These are phyloP conservation scores for Capillidium heterosporum DNA, from an alignment of 371 early-diverging fungal species.

Conservation along the genomic window DNA sequence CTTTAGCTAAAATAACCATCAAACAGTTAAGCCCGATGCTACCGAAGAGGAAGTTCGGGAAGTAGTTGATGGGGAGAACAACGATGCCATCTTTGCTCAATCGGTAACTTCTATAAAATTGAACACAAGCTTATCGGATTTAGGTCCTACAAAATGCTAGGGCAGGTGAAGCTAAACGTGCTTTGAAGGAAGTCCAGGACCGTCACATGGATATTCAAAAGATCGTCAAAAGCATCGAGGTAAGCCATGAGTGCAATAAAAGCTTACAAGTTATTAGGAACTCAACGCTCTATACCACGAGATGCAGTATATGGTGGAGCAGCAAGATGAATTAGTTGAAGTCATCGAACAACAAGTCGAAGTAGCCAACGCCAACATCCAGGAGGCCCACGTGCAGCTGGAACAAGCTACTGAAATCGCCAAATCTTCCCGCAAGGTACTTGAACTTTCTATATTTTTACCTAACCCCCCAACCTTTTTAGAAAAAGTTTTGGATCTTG, in stretches of 20 bases:
- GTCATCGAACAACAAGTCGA: slow-evolving; percentile 49
- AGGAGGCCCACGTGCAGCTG: slow-evolving; percentile 48
- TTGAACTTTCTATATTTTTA: background rate
- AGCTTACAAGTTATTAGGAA: slow-evolving; percentile 24
- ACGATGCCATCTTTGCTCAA: slow-evolving; percentile 65
- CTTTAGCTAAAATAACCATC: background rate
- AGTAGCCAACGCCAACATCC: slow-evolving; percentile 40
- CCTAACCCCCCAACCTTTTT: no score
- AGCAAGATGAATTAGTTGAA: slow-evolving; percentile 54
- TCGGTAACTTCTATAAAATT: slow-evolving; percentile 24
- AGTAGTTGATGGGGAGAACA: slow-evolving; percentile 51
- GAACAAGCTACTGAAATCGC: slow-evolving; percentile 46
- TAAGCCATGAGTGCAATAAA: background rate
- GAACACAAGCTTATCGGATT: background rate
- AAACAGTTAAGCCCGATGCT: slow-evolving; percentile 61
- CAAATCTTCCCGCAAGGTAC: slow-evolving; percentile 38
- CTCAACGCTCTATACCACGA: slow-evolving; percentile 74
- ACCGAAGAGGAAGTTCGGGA: slow-evolving; percentile 62
- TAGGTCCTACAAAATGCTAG: slow-evolving; percentile 55
- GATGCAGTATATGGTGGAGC: slow-evolving; percentile 70
- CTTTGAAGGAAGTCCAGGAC: slow-evolving; percentile 65
- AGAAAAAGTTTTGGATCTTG: no score
- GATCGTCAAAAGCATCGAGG: slow-evolving; percentile 28
- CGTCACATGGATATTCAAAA: slow-evolving; percentile 75
- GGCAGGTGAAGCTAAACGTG: slow-evolving; percentile 59